Evolutionary conservation across 768 basidiomycete species (phyloP), one percentile per base, ranked within the genome.

Genomic region (Lactarius vividus): DNA sequence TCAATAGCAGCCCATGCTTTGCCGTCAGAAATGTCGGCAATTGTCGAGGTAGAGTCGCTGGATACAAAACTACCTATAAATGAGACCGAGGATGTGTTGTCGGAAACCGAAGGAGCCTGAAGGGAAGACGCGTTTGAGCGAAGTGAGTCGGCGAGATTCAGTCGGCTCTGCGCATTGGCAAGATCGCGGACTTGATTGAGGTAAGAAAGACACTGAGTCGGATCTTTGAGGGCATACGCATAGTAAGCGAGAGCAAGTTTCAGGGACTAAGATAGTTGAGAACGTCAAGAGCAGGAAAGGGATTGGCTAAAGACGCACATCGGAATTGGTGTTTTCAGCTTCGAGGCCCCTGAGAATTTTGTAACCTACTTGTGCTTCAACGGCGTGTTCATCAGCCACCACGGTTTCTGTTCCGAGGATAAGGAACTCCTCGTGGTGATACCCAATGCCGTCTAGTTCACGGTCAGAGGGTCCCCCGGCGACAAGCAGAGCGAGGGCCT

Each of bases 211-310:
- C 91, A 93, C 63, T 85, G 83, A 2, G 79, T 75, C 20, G 87
- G 87, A 29, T 83, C 80, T 31, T 87, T 85, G 8, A 93, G 75
- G 0, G 93, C 91, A 75, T 91, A 93, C 4, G 88, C 86, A 72
- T 90, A 89, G 75, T 92, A 93, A 2, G 91, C 92, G 57, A 92
- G 78, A 0, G 85, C 82, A 64, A 92, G 80, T 68, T 83, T 79
- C 18, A 91, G 79, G 13, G 87, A 86, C 92, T 94, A 70, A 33
- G 57, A 60, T 6, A 13, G 57, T 39, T 69, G 44, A 70, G 61
- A 16, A 23, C 28, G 46, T 63, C 62, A 61, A 67, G 59, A 18
- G 39, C 44, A 65, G 69, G 11, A 26, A n/a, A 62, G 44, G 28
- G 44, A 44, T 58, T 42, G 61, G 44, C 35, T 4, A 31, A 20